These are phyloP conservation scores for Dryas drummondii DNA, from an alignment of 306 rosid genomes.

Conservation along the genomic window DNA sequence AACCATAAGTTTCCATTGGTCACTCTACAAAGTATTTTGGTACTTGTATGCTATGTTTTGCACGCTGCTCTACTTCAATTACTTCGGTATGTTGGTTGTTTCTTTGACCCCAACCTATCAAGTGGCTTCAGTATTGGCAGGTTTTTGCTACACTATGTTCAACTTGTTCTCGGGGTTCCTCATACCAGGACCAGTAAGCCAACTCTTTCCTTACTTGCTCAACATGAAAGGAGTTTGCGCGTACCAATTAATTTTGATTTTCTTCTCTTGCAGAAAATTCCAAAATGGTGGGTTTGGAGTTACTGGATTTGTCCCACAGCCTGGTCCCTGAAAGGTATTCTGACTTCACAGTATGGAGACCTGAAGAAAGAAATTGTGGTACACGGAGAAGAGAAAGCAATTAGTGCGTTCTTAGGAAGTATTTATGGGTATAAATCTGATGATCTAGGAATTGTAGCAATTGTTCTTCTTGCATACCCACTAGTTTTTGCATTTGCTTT, in stretches of 20 bases:
- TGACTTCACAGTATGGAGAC: slow-evolving; percentile 34
- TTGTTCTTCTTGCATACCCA: slow-evolving; percentile 24
- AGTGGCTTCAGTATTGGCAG: slow-evolving; percentile 26
- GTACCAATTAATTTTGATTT: background rate
- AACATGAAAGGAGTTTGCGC: background rate
- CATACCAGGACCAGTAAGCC: slow-evolving; percentile 33
- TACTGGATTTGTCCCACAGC: slow-evolving; percentile 30
- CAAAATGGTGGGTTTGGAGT: slow-evolving; percentile 29
- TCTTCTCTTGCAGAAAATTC: slow-evolving; percentile 25
- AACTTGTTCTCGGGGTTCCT: slow-evolving; percentile 29
- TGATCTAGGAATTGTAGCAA: slow-evolving; percentile 15
- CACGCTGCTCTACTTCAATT: slow-evolving; percentile 29
- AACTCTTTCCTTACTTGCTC: background rate
- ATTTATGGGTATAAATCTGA: slow-evolving; percentile 24
- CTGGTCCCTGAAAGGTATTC: slow-evolving; percentile 29
- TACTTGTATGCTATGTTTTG: slow-evolving; percentile 23
- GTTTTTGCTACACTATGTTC: slow-evolving; percentile 26
- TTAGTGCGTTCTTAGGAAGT: slow-evolving; percentile 15
- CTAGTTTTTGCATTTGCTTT: slow-evolving; percentile 23
- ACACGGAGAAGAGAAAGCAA: slow-evolving; percentile 13
- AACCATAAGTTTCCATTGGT: slow-evolving; percentile 30
- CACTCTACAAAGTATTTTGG: slow-evolving; percentile 29
- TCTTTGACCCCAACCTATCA: slow-evolving; percentile 29
- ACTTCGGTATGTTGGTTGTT: slow-evolving; percentile 33
- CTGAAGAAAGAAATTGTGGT: slow-evolving; percentile 13